A percentile compares a stretch with the other conserved stretches of the same genome.
Evolutionary conservation across 2,329 filamentous ascomycete species (phyloP).

Genomic region (Paraphaeosphaeria sporulosa): DNA sequence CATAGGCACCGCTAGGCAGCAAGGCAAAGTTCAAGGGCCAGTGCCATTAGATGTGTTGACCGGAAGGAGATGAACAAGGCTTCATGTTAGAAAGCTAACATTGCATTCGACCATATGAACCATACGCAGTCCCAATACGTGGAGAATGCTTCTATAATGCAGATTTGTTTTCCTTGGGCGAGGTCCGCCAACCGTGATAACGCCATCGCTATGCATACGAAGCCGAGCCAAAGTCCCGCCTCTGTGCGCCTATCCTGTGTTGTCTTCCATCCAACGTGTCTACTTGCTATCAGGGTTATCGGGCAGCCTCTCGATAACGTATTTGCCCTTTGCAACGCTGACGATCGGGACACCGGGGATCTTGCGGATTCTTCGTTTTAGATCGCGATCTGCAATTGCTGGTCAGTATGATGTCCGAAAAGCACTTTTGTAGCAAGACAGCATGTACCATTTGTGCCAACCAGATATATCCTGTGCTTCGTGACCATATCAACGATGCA

Average conservation of each 20-base stretch:
- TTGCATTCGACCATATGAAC: no score
- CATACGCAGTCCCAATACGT: background rate
- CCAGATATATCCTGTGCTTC: slow-evolving; percentile 57
- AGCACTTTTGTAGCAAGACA: no score
- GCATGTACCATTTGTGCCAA: slow-evolving; percentile 59
- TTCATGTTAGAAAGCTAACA: no score
- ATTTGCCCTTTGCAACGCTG: slow-evolving; percentile 87
- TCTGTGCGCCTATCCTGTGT: background rate
- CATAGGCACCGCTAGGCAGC: no score
- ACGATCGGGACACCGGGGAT: slow-evolving; percentile 79
- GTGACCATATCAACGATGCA: slow-evolving; percentile 47
- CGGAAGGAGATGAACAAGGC: no score
- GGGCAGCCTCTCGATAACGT: slow-evolving; percentile 90
- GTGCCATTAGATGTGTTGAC: no score
- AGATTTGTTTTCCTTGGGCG: background rate
- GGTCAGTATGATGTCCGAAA: no score
- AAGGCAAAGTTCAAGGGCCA: no score
- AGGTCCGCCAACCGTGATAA: slow-evolving; percentile 10
- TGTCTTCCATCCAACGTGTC: background rate
- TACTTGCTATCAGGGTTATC: slow-evolving; percentile 73
- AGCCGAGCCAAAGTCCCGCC: background rate
- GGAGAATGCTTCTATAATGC: background rate
- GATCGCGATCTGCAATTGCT: slow-evolving; percentile 43
- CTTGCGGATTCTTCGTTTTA: slow-evolving; percentile 82
- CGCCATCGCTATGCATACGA: slow-evolving; percentile 30